A percentile compares a stretch with the other conserved stretches of the same genome.
Evolutionary conservation across 129 eudicot species (phyloP).

Genomic region (Flaveria brownii): DNA sequence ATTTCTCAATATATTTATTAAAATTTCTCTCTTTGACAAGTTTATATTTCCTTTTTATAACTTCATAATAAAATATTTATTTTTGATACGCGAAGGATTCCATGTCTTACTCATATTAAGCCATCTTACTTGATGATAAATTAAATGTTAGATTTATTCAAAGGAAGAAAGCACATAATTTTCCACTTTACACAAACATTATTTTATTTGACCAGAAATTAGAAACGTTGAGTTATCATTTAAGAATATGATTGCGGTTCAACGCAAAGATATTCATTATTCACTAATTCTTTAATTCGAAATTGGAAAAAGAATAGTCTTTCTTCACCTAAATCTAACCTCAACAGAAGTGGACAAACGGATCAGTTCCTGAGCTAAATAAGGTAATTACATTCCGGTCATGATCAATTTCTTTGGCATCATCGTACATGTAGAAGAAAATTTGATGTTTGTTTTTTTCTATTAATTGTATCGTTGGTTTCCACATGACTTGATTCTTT

Average conservation of each 20-base stretch:
- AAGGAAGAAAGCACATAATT: background rate
- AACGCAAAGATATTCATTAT: conserved; percentile 9
- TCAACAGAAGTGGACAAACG: conserved; percentile 29
- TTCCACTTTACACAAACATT: background rate
- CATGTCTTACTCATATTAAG: no score
- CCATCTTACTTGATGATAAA: background rate
- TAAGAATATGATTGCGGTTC: conserved; percentile 12
- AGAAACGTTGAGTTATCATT: conserved; percentile 4
- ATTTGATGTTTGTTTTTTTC: conserved; percentile 17
- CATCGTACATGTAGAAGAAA: conserved; percentile 16
- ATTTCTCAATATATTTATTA: no score
- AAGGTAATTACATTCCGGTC: conserved; percentile 30
- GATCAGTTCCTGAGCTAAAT: conserved; percentile 29
- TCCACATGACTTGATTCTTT: conserved; percentile 32
- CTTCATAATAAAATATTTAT: no score
- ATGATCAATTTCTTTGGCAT: conserved; percentile 22
- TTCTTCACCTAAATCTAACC: conserved; percentile 25
- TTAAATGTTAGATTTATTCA: background rate
- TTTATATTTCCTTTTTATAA: no score
- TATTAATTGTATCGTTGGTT: conserved; percentile 1
- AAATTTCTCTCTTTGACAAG: no score
- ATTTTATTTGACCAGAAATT: background rate
- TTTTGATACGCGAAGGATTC: no score
- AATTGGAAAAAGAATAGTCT: conserved; percentile 27
- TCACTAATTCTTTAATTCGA: background rate